A percentile compares a stretch with the other conserved stretches of the same genome.
phyloP scores from a whole-genome alignment of 345 rosid genomes.

The Pistacia vera region DNA sequence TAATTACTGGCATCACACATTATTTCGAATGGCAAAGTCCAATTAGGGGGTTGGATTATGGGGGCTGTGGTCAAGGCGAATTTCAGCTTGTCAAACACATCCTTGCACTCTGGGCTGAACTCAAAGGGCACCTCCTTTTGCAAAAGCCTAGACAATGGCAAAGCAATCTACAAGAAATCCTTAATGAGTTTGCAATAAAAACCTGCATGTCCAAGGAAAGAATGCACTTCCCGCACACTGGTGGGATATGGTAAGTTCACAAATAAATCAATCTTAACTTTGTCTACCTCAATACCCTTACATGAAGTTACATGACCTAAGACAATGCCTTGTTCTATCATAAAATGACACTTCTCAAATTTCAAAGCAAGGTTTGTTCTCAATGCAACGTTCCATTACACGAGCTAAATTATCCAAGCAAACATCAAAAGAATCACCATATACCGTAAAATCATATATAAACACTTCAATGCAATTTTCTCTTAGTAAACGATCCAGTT shows the following conservation, averaged over 20 bases:
- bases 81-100: not conserved
- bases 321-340: not conserved
- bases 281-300: not conserved
- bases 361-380: not conserved
- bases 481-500: too few species aligned
- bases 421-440: not conserved
- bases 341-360: constrained; percentile 3
- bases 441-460: not conserved
- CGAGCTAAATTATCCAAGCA: not conserved
- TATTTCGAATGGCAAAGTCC: too few species aligned
- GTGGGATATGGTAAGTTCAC: not conserved
- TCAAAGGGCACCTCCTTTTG: not conserved
- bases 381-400: not conserved
- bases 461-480: too few species aligned
- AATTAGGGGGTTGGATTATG: too few species aligned
- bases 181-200: not conserved
- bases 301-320: not conserved
- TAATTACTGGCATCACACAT: too few species aligned
- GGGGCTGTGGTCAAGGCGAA: too few species aligned
- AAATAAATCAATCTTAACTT: not conserved
- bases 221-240: not conserved
- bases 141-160: not conserved
- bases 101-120: not conserved
- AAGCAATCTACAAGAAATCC: not conserved
- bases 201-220: not conserved